Percentiles rank a stretch among this genome's conserved stretches.
phyloP scores from a whole-genome alignment of 331 rosid species.

The Prunus yedoensis region DNA sequence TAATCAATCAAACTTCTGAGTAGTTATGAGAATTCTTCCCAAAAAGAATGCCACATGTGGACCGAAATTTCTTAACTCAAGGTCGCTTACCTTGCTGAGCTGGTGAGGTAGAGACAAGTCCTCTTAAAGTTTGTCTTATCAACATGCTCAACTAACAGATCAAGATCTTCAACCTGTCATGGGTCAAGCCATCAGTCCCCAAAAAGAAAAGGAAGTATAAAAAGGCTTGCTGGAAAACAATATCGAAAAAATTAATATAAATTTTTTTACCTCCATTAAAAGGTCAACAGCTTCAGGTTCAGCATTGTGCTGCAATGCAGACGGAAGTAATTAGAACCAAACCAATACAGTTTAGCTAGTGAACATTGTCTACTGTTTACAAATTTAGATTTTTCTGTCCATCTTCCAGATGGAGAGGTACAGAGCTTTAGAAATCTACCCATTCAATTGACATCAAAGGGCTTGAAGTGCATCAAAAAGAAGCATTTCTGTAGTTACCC shows the following conservation, averaged over 20 bases:
- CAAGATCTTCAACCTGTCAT: constrained; percentile 93
- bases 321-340: constrained; percentile 28
- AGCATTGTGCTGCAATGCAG: constrained; percentile 82
- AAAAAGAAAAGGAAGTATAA: neutral
- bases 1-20: neutral
- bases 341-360: neutral
- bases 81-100: constrained; percentile 77
- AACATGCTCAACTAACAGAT: constrained; percentile 78
- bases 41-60: neutral
- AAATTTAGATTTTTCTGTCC: neutral
- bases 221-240: neutral
- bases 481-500: neutral
- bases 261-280: constrained; percentile 78
- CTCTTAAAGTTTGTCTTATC: constrained; percentile 88
- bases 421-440: neutral
- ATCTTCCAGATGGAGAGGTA: neutral
- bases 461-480: neutral
- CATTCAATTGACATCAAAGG: neutral
- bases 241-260: constrained; percentile 11
- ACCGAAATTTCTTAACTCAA: neutral
- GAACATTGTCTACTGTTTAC: neutral
- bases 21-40: neutral
- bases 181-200: constrained; percentile 16
- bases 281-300: constrained; percentile 99
- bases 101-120: constrained; percentile 90